Evolutionary conservation across 2,329 filamentous ascomycete genomes (phyloP).

Genomic region (Dothideomycetidae sp.): DNA sequence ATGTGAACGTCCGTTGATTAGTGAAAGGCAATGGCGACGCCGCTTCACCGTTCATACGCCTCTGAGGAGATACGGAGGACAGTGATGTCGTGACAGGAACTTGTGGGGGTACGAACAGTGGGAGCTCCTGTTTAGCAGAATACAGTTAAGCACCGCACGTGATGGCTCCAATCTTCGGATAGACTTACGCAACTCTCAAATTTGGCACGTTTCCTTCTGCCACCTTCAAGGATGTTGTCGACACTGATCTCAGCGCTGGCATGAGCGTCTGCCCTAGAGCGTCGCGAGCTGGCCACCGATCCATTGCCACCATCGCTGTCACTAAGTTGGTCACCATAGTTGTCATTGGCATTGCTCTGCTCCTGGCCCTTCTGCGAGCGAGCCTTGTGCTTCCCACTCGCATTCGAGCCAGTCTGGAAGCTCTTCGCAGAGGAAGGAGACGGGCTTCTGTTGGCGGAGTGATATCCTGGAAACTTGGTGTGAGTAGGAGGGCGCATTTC

Average conservation of each 20-base stretch:
- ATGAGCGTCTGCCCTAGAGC: slow-evolving; percentile 66
- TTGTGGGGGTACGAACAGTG: slow-evolving; percentile 84
- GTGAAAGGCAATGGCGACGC: slow-evolving; percentile 49
- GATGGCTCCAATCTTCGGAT: slow-evolving; percentile 5
- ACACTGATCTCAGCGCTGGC: slow-evolving; percentile 95
- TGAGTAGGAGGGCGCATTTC: slow-evolving; percentile 47
- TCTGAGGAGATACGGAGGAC: slow-evolving; percentile 86
- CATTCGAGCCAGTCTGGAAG: slow-evolving; percentile 65
- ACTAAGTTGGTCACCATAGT: slow-evolving; percentile 63
- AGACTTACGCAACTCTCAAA: slow-evolving; percentile 85
- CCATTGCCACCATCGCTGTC: slow-evolving; percentile 72
- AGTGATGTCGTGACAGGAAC: slow-evolving; percentile 92
- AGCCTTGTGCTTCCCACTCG: slow-evolving; percentile 44
- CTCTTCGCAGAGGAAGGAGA: slow-evolving; percentile 58
- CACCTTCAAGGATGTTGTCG: slow-evolving; percentile 95
- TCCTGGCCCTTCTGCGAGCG: slow-evolving; percentile 43
- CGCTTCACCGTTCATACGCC: slow-evolving; percentile 58
- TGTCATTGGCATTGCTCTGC: slow-evolving; percentile 27
- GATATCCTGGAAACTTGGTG: slow-evolving; percentile 23
- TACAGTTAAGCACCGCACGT: slow-evolving; percentile 8
- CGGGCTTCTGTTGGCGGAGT: slow-evolving; percentile 34
- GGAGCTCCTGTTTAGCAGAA: slow-evolving; percentile 57
- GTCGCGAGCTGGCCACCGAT: slow-evolving; percentile 56
- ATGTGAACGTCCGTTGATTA: slow-evolving; percentile 66
- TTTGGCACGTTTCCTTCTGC: slow-evolving; percentile 86